Evolutionary conservation across 306 rosid species (phyloP).

Genomic region (Clitoria ternatea): DNA sequence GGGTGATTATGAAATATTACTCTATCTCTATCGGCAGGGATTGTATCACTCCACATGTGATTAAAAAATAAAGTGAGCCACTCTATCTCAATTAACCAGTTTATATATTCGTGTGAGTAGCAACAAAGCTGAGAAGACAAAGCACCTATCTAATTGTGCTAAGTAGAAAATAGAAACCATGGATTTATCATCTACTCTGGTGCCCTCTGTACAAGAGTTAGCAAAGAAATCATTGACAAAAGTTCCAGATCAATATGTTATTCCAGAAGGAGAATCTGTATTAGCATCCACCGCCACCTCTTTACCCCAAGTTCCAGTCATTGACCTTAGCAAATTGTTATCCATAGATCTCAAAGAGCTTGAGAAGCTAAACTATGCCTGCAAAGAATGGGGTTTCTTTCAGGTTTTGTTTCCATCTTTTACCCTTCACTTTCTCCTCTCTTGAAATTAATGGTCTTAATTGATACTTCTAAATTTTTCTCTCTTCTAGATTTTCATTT

Average conservation of each 20-base stretch:
- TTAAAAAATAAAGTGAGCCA: too few species aligned
- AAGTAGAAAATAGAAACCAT: background rate
- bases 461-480: too few species aligned
- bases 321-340: constrained; percentile 37
- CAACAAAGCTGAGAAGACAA: too few species aligned
- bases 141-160: too few species aligned
- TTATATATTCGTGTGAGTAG: too few species aligned
- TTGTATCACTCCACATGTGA: too few species aligned
- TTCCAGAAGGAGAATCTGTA: constrained; percentile 24
- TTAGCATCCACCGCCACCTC: background rate
- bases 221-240: background rate
- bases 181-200: background rate
- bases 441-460: too few species aligned
- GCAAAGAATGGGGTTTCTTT: constrained; percentile 58
- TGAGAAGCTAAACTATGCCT: constrained; percentile 35
- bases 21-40: too few species aligned
- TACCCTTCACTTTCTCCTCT: background rate
- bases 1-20: too few species aligned
- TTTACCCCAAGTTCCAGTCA: constrained; percentile 34
- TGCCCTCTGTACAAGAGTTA: constrained; percentile 13
- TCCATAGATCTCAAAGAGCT: constrained; percentile 12
- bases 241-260: constrained; percentile 12
- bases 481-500: too few species aligned
- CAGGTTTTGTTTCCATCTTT: constrained; percentile 23
- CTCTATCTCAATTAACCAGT: too few species aligned